Evolutionary conservation across 352 stramenopile genomes (phyloP).

Genomic region (Elongisporangium undulatum): DNA sequence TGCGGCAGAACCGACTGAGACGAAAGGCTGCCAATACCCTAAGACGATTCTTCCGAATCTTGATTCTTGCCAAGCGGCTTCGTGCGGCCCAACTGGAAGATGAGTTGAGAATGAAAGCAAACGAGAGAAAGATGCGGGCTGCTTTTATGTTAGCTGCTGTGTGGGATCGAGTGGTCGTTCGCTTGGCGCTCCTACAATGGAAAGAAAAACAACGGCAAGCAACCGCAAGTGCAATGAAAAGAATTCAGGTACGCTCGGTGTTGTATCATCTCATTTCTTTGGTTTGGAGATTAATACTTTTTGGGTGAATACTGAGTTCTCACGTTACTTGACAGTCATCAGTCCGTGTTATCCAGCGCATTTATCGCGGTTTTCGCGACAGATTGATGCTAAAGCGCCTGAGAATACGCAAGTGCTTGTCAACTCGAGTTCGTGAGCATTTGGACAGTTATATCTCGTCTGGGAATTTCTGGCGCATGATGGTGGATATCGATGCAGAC

Average conservation of each 20-base stretch:
- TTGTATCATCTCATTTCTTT: background rate
- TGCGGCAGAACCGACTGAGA: conserved; percentile 13
- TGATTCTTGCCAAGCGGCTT: conserved; percentile 8
- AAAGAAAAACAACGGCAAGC: conserved; percentile 16
- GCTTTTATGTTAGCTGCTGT: conserved; percentile 4
- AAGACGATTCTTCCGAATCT: conserved; percentile 19
- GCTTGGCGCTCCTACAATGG: conserved; percentile 24
- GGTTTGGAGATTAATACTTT: conserved; percentile 1
- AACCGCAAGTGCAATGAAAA: conserved; percentile 16
- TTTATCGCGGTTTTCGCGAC: conserved; percentile 46
- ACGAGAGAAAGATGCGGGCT: conserved; percentile 4
- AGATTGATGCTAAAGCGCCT: conserved; percentile 37
- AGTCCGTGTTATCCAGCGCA: conserved; percentile 37
- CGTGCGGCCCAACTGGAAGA: background rate
- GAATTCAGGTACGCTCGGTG: conserved; percentile 7
- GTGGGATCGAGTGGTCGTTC: conserved; percentile 11
- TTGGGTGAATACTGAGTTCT: background rate
- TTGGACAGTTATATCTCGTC: conserved; percentile 43
- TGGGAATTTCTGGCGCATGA: conserved; percentile 56
- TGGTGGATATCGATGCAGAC: conserved; percentile 55
- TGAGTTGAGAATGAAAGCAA: conserved; percentile 4
- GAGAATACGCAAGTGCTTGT: conserved; percentile 29
- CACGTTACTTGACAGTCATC: conserved; percentile 6
- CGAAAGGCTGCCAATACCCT: conserved; percentile 20
- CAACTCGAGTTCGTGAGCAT: conserved; percentile 29